These are phyloP conservation scores for Triticum urartu DNA, from an alignment of 176 grass and related monocot genomes.

Conservation along the genomic window DNA sequence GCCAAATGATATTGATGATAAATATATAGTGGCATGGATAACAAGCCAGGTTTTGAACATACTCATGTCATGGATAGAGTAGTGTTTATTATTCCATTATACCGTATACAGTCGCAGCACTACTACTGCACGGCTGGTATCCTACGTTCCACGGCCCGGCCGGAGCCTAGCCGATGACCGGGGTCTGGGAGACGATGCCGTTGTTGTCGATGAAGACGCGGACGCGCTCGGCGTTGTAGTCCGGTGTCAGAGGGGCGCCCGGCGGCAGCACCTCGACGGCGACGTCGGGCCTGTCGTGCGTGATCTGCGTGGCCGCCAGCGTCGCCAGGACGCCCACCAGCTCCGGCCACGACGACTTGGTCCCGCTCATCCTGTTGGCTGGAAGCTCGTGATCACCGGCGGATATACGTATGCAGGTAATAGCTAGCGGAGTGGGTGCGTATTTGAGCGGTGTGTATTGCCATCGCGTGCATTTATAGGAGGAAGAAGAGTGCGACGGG, in stretches of 20 bases:
- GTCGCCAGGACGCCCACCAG: not conserved
- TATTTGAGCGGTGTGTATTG: no score
- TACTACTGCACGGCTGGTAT: not conserved
- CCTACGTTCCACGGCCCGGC: not conserved
- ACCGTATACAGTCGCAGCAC: not conserved
- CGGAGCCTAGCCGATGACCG: not conserved
- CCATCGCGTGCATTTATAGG: not conserved
- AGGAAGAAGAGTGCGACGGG: not conserved
- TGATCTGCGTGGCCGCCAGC: not conserved
- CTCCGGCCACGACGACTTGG: not conserved
- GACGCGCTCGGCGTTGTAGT: not conserved
- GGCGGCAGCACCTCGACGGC: not conserved
- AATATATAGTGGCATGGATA: no score
- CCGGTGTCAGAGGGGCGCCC: not conserved
- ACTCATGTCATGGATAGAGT: no score
- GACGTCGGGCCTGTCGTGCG: not conserved
- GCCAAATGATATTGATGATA: no score
- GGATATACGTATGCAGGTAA: not conserved
- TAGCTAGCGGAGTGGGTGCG: no score
- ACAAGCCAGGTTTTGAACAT: no score
- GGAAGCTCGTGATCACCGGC: not conserved
- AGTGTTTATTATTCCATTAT: not conserved
- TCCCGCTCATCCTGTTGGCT: not conserved
- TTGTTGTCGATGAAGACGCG: not conserved
- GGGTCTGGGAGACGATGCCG: not conserved